Conservation (phyloP, 2,329 filamentous ascomycete genomes). For the Aspergillus luchuensis region DNA sequence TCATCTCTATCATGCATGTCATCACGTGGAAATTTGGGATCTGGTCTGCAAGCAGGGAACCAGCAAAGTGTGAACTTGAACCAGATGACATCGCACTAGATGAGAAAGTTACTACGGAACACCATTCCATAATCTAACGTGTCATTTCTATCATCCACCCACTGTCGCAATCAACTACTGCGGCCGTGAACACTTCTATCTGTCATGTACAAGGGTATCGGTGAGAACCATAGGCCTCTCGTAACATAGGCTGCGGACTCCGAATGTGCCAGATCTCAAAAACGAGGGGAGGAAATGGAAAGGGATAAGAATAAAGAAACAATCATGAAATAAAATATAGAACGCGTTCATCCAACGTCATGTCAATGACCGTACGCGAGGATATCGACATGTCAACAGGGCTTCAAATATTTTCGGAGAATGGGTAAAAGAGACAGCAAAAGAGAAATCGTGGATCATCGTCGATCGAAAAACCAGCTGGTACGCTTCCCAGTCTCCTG, state of each 20-base stretch:
- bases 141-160: background rate
- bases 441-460: conserved; percentile 39
- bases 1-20: too few species aligned
- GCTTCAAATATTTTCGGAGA: conserved; percentile 26
- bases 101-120: too few species aligned
- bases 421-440: conserved; percentile 29
- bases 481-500: conserved; percentile 70
- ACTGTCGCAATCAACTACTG: background rate
- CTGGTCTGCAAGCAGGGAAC: too few species aligned
- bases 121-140: background rate
- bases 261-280: conserved; percentile 11
- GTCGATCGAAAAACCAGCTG: conserved; percentile 54
- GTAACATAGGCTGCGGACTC: conserved; percentile 3
- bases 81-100: too few species aligned
- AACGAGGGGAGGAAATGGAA: background rate
- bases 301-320: conserved; percentile 1
- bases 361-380: background rate
- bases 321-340: conserved; percentile 7
- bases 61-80: too few species aligned
- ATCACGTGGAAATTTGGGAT: too few species aligned
- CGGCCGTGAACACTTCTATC: background rate
- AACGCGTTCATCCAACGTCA: conserved; percentile 6
- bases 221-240: conserved; percentile 16
- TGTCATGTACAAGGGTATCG: conserved; percentile 24
- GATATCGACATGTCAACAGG: conserved; percentile 12